Evolutionary conservation across 1,139 yeast genomes (phyloP).

Genomic region (Yamadazyma friedrichii): DNA sequence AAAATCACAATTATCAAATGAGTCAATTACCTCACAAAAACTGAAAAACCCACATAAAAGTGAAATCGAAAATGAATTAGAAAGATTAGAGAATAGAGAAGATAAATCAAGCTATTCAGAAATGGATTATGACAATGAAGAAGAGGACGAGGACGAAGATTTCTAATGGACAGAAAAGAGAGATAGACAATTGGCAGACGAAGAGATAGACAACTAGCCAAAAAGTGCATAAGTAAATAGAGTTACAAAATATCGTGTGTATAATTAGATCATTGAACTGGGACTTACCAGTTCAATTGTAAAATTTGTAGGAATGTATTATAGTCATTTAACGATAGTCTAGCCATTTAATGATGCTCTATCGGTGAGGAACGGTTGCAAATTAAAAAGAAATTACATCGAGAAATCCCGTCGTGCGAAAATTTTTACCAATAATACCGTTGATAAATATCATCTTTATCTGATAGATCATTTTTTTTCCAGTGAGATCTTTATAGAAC

Average conservation of each 20-base stretch:
- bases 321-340: no score
- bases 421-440: neutral
- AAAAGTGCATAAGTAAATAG: no score
- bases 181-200: no score
- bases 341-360: no score
- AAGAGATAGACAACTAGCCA: no score
- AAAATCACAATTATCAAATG: neutral
- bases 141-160: neutral
- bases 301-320: conserved; percentile 1
- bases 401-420: neutral
- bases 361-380: conserved; percentile 4
- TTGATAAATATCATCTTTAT: no score
- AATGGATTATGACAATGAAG: conserved; percentile 2
- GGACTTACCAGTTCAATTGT: neutral
- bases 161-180: neutral
- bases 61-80: conserved; percentile 3
- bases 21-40: neutral
- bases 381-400: conserved; percentile 3
- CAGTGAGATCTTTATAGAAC: neutral
- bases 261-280: no score
- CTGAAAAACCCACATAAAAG: neutral
- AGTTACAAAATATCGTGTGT: no score
- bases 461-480: neutral
- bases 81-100: conserved; percentile 3
- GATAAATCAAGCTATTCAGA: conserved; percentile 3